Conservation (phyloP, 441 rosid species). For the Populus hybrid region DNA sequence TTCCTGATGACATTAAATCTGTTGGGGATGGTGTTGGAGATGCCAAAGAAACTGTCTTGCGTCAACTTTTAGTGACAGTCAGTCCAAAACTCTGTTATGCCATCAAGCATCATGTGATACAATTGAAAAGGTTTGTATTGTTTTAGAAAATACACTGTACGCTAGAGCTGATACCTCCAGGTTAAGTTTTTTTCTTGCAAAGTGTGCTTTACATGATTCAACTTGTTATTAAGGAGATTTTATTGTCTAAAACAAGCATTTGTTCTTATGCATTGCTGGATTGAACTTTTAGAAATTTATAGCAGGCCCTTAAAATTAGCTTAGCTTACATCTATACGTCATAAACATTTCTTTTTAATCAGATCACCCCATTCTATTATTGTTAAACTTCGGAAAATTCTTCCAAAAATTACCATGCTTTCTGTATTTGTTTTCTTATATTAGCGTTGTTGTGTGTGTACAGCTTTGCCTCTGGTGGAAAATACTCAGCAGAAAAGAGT, state of each 20-base stretch:
- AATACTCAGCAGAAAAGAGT: slow-evolving; percentile 18
- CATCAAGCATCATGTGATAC: slow-evolving; percentile 42
- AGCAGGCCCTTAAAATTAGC: not conserved
- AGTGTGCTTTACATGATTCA: not conserved
- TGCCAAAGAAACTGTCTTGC: slow-evolving; percentile 17
- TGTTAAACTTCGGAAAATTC: not conserved
- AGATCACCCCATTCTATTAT: not conserved
- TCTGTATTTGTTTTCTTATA: not conserved
- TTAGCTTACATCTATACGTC: not conserved
- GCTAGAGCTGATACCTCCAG: not conserved
- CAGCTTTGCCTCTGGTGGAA: slow-evolving; percentile 39
- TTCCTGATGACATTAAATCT: not conserved
- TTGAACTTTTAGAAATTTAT: not conserved
- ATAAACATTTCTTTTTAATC: not conserved
- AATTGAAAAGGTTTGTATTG: slow-evolving; percentile 39
- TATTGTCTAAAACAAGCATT: not conserved
- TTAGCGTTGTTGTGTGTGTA: not conserved
- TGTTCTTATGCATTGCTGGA: not conserved
- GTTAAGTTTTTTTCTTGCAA: not conserved
- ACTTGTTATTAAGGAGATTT: not conserved
- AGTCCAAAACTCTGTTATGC: slow-evolving; percentile 49
- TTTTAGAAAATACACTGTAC: not conserved
- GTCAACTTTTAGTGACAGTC: slow-evolving; percentile 53
- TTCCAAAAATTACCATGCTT: not conserved
- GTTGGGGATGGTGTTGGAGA: slow-evolving; percentile 14